Evolutionary conservation across 768 basidiomycete genomes (phyloP).

Genomic region (Pisolithus marmoratus): DNA sequence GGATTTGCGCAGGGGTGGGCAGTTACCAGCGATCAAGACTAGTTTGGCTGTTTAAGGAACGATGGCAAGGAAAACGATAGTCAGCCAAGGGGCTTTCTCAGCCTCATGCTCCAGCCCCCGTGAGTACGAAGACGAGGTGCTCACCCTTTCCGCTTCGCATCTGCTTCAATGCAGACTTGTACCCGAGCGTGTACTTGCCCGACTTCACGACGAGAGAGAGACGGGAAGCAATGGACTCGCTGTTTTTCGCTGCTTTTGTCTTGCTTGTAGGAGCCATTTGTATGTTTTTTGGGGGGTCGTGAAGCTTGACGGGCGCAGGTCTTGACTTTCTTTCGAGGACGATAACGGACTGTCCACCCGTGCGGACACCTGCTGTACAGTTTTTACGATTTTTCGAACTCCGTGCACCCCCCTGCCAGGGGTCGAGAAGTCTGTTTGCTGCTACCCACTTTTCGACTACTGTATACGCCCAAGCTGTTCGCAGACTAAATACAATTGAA

Average conservation of each 20-base stretch:
- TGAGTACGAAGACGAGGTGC: slow-evolving; percentile 43
- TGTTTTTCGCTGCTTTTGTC: slow-evolving; percentile 89
- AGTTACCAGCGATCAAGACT: slow-evolving; percentile 97
- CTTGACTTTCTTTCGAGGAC: slow-evolving; percentile 10
- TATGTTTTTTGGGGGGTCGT: slow-evolving; percentile 10
- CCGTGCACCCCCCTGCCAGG: slow-evolving; percentile 9
- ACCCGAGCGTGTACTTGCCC: slow-evolving; percentile 94
- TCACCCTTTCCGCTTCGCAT: slow-evolving; percentile 98
- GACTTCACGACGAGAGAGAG: slow-evolving; percentile 98
- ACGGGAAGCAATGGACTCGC: slow-evolving; percentile 88
- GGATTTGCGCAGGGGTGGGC: slow-evolving; percentile 97
- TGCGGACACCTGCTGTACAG: slow-evolving; percentile 25
- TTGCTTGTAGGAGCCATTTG: slow-evolving; percentile 96
- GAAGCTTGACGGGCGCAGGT: neutral
- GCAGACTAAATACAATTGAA: neutral
- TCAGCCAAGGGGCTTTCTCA: slow-evolving; percentile 98
- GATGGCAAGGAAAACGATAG: slow-evolving; percentile 22
- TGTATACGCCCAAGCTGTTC: too few species aligned
- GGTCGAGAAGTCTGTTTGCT: neutral
- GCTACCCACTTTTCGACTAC: too few species aligned
- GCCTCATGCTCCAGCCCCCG: slow-evolving; percentile 96
- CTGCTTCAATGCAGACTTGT: slow-evolving; percentile 97
- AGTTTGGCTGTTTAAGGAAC: slow-evolving; percentile 72
- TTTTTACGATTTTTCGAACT: slow-evolving; percentile 20
- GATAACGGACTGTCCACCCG: slow-evolving; percentile 9